phyloP scores from a whole-genome alignment of 2,329 filamentous ascomycete species.

The Stachybotrys echinatus region DNA sequence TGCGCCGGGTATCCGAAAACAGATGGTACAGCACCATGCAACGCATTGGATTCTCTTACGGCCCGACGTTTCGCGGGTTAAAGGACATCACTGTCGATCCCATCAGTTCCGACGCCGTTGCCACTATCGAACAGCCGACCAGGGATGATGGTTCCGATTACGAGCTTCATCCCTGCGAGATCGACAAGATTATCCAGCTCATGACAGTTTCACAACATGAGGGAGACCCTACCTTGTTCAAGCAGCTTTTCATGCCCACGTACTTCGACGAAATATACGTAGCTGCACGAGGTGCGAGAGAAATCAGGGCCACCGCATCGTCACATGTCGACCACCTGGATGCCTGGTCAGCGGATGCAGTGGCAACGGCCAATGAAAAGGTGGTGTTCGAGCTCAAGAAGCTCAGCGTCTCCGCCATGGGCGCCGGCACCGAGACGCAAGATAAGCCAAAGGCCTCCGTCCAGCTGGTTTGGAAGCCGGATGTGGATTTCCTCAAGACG shows the following conservation, averaged over 20 bases:
- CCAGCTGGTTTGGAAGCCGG: slow-evolving; percentile 1
- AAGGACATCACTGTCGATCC: not conserved
- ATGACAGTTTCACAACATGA: not conserved
- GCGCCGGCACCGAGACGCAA: not conserved
- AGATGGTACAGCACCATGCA: no score
- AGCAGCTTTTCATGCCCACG: slow-evolving; percentile 3
- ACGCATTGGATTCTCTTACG: no score
- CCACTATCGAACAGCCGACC: not conserved
- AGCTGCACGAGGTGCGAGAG: not conserved
- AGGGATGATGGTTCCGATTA: not conserved
- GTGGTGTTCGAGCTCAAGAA: not conserved
- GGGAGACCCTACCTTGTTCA: slow-evolving; percentile 1
- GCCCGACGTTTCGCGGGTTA: not conserved
- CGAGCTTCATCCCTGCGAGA: slow-evolving; percentile 1
- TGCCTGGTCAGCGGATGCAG: not conserved
- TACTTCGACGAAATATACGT: slow-evolving; percentile 1
- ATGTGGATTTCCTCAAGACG: not conserved
- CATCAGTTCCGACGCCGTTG: not conserved
- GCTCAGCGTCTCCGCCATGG: no score
- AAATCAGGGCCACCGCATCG: not conserved
- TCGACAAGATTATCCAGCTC: slow-evolving; percentile 1
- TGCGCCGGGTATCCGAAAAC: no score
- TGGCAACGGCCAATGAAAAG: not conserved
- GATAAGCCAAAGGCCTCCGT: slow-evolving; percentile 1
- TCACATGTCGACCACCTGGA: not conserved